These are phyloP conservation scores for Xylariaceae sp. DNA, from an alignment of 2,329 filamentous ascomycete species.

Conservation along the genomic window DNA sequence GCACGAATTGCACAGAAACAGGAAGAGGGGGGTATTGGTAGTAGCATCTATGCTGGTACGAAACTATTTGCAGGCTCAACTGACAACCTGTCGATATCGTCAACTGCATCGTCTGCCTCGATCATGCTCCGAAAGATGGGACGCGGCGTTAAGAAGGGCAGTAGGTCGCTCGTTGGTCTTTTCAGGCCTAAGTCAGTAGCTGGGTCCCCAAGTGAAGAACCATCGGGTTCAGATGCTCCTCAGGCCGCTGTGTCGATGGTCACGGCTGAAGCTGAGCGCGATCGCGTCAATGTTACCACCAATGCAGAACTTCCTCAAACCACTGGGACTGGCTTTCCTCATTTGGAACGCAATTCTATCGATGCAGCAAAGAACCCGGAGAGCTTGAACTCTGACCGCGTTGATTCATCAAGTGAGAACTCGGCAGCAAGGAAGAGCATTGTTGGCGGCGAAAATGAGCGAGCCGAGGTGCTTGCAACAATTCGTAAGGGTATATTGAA, in stretches of 20 bases:
- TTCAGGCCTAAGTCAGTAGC: conserved; percentile 92
- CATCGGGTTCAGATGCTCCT: conserved; percentile 60
- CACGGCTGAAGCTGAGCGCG: conserved; percentile 88
- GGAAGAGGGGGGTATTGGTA: conserved; percentile 86
- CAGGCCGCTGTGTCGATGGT: conserved; percentile 91
- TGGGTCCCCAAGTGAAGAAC: conserved; percentile 69
- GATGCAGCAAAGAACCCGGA: conserved; percentile 54
- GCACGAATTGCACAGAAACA: conserved; percentile 87
- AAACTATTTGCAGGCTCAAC: conserved; percentile 86
- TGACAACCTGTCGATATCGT: conserved; percentile 89
- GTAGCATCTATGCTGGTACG: conserved; percentile 86
- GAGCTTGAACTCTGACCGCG: conserved; percentile 45
- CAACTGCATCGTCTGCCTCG: conserved; percentile 82
- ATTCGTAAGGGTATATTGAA: conserved; percentile 96
- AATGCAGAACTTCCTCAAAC: conserved; percentile 63
- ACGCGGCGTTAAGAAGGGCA: conserved; percentile 93
- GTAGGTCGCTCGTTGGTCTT: conserved; percentile 83
- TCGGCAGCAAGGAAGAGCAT: conserved; percentile 77
- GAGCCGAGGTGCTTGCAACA: conserved; percentile 84
- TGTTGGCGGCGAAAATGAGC: conserved; percentile 81
- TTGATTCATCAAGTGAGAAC: conserved; percentile 55
- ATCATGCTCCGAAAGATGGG: conserved; percentile 99
- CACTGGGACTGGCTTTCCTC: conserved; percentile 77
- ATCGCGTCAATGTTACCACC: conserved; percentile 72
- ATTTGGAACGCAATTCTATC: conserved; percentile 75